These are phyloP conservation scores for Pulveroboletus sp. DNA, from an alignment of 768 basidiomycete species.

Conservation along the genomic window DNA sequence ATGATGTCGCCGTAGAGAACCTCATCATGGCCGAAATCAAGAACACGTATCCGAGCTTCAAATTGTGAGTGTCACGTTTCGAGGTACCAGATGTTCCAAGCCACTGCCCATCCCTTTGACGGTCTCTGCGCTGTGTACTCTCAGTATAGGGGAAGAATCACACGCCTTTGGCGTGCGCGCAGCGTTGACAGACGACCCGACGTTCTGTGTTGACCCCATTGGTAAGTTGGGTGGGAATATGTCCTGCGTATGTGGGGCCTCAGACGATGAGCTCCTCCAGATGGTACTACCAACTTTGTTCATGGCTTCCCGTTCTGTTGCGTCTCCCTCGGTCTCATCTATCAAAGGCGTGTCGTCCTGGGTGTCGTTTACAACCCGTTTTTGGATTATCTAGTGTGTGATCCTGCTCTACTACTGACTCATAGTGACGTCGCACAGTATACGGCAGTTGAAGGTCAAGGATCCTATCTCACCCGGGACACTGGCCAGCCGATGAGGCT, in stretches of 20 bases:
- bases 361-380: slow-evolving; percentile 94
- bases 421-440: slow-evolving; percentile 43
- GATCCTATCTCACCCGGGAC: slow-evolving; percentile 64
- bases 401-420: background rate
- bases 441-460: slow-evolving; percentile 70
- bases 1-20: slow-evolving; percentile 85
- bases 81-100: background rate
- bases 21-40: slow-evolving; percentile 68
- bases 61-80: slow-evolving; percentile 57
- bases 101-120: background rate
- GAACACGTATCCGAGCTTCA: slow-evolving; percentile 63
- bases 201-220: slow-evolving; percentile 95
- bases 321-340: slow-evolving; percentile 86
- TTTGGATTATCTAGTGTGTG: slow-evolving; percentile 63
- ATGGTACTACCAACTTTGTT: slow-evolving; percentile 85
- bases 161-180: slow-evolving; percentile 68
- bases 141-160: slow-evolving; percentile 90
- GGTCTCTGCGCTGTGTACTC: background rate
- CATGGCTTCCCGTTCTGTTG: slow-evolving; percentile 84
- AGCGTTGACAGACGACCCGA: slow-evolving; percentile 79
- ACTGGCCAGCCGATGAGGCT: slow-evolving; percentile 45
- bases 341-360: slow-evolving; percentile 69
- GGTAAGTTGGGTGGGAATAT: slow-evolving; percentile 39
- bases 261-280: slow-evolving; percentile 31
- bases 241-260: background rate